Evolutionary conservation across 1,284 basidiomycete genomes (phyloP).

Genomic region (Trametes hirsuta): DNA sequence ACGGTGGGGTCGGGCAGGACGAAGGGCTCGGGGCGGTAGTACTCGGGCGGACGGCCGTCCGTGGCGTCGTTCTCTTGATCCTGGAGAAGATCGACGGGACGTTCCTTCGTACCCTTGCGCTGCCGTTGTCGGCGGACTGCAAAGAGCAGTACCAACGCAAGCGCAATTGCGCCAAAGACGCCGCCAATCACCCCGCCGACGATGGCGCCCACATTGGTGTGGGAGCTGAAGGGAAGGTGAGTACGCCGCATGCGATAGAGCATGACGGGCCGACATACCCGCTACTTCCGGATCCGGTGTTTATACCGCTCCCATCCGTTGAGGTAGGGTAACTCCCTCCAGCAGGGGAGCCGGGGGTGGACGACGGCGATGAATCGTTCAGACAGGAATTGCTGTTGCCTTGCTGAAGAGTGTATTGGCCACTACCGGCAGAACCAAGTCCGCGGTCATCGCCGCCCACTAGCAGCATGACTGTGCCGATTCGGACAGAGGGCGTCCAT

Average conservation of each 20-base stretch:
- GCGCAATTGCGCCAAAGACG: conserved; percentile 47
- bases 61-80: conserved; percentile 56
- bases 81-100: conserved; percentile 64
- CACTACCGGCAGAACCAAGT: conserved; percentile 69
- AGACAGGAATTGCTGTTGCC: conserved; percentile 58
- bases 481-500: conserved; percentile 68
- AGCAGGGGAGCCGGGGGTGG: conserved; percentile 75
- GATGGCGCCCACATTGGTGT: conserved; percentile 63
- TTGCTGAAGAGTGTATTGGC: conserved; percentile 53
- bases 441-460: conserved; percentile 70
- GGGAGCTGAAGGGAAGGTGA: conserved; percentile 9
- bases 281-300: conserved; percentile 17
- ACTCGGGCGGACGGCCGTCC: conserved; percentile 54
- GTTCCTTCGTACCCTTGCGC: conserved; percentile 48
- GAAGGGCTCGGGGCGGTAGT: conserved; percentile 76
- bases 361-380: conserved; percentile 63
- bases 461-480: conserved; percentile 65
- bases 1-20: conserved; percentile 63
- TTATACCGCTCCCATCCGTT: conserved; percentile 34
- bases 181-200: conserved; percentile 74
- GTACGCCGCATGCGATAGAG: background rate
- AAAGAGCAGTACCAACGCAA: conserved; percentile 53
- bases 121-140: conserved; percentile 51
- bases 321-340: conserved; percentile 73
- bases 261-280: background rate